Conservation (phyloP, 306 rosid genomes). For the Prunus campanulata region DNA sequence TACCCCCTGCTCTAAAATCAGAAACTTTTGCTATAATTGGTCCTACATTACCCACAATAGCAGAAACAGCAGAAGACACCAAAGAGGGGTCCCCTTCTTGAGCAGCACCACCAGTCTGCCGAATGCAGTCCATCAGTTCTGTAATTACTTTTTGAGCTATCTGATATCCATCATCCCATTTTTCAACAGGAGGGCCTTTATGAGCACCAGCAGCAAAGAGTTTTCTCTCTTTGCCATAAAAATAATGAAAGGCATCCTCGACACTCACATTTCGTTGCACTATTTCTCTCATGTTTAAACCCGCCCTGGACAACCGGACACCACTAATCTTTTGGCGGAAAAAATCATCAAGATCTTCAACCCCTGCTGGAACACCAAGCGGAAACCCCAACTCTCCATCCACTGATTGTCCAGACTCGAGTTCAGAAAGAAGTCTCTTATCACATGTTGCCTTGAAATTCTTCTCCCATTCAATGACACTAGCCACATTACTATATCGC, state of each 20-base stretch:
- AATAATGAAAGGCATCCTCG: constrained; percentile 60
- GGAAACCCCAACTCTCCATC: constrained; percentile 82
- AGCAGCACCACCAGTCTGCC: constrained; percentile 99
- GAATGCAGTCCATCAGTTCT: constrained; percentile 77
- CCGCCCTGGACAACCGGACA: constrained; percentile 76
- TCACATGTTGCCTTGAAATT: constrained; percentile 64
- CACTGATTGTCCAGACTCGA: constrained; percentile 59
- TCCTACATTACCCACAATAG: constrained; percentile 73
- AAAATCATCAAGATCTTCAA: constrained; percentile 92
- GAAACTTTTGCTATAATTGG: constrained; percentile 55
- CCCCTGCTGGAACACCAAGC: constrained; percentile 89
- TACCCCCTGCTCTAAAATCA: constrained; percentile 59
- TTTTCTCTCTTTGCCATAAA: constrained; percentile 75
- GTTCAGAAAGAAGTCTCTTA: constrained; percentile 76
- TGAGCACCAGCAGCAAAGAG: constrained; percentile 47
- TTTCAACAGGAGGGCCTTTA: constrained; percentile 66
- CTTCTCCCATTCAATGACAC: constrained; percentile 88
- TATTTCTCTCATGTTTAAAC: constrained; percentile 74
- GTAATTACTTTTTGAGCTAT: constrained; percentile 68
- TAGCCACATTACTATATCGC: constrained; percentile 61
- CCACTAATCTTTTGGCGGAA: constrained; percentile 82
- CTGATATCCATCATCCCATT: constrained; percentile 85
- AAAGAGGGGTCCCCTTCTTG: constrained; percentile 98
- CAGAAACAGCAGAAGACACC: constrained; percentile 90
- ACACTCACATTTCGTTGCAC: constrained; percentile 71